Evolutionary conservation across 768 basidiomycete species (phyloP).

Genomic region (Tylopilus balloui): DNA sequence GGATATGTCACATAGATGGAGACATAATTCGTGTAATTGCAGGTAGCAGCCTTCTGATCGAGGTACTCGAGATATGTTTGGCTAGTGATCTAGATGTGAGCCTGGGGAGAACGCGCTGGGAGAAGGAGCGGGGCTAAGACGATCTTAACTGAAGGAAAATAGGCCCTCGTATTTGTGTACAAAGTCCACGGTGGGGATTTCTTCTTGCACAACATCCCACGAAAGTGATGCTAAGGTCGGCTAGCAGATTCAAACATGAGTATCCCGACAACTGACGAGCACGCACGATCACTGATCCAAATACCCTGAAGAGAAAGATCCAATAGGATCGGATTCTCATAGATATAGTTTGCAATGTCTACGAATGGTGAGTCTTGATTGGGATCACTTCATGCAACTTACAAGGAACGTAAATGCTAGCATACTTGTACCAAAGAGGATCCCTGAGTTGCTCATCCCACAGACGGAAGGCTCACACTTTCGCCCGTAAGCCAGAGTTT

Average conservation of each 20-base stretch:
- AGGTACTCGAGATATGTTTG: slow-evolving; percentile 58
- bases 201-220: slow-evolving; percentile 58
- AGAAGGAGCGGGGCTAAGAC: background rate
- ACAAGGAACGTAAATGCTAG: slow-evolving; percentile 65
- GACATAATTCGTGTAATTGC: slow-evolving; percentile 61
- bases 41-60: slow-evolving; percentile 47
- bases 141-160: slow-evolving; percentile 65
- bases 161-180: slow-evolving; percentile 69
- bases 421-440: slow-evolving; percentile 48
- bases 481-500: slow-evolving; percentile 69
- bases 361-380: background rate
- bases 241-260: background rate
- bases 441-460: background rate
- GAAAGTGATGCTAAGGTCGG: slow-evolving; percentile 48
- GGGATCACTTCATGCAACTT: slow-evolving; percentile 16
- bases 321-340: slow-evolving; percentile 48
- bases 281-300: slow-evolving; percentile 70
- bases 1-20: slow-evolving; percentile 63
- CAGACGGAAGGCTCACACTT: slow-evolving; percentile 56
- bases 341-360: slow-evolving; percentile 78
- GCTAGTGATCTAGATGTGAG: slow-evolving; percentile 30
- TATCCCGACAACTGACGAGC: background rate
- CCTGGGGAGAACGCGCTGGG: background rate
- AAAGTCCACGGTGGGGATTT: slow-evolving; percentile 71
- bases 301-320: slow-evolving; percentile 62